Evolutionary conservation across 257 asterid species (phyloP).

Genomic region (Przewalskia tangutica): DNA sequence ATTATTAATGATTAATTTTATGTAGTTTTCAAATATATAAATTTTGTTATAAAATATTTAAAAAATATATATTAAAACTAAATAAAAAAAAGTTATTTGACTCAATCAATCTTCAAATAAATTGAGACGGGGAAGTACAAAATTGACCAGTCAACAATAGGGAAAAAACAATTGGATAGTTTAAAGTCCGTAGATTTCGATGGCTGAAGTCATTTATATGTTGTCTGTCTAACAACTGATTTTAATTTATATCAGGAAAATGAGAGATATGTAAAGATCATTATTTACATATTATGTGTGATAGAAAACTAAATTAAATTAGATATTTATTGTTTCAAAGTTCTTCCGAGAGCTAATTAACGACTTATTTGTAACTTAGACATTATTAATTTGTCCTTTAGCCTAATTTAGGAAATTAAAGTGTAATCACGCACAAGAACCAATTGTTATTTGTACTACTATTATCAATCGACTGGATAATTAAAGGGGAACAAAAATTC

Average conservation of each 20-base stretch:
- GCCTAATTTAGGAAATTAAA: background rate
- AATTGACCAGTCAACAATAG: background rate
- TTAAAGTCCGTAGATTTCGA: background rate
- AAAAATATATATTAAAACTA: no score
- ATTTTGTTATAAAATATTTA: no score
- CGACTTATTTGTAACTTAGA: background rate
- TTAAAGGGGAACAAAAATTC: background rate
- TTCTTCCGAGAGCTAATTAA: background rate
- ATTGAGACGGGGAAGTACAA: no score
- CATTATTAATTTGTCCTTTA: background rate
- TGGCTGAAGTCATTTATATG: background rate
- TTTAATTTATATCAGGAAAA: background rate
- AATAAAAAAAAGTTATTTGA: no score
- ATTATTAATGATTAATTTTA: no score
- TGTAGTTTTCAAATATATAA: no score
- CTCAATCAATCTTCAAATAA: no score
- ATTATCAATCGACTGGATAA: background rate
- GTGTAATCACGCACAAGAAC: background rate
- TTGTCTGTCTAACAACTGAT: background rate
- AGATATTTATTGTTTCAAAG: background rate
- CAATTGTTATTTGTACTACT: background rate
- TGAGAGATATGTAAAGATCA: background rate
- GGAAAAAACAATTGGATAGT: background rate
- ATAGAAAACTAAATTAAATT: no score
- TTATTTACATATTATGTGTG: background rate